Conservation (phyloP, 129 eudicot species). For the Pseudognaphalium luteoalbum region DNA sequence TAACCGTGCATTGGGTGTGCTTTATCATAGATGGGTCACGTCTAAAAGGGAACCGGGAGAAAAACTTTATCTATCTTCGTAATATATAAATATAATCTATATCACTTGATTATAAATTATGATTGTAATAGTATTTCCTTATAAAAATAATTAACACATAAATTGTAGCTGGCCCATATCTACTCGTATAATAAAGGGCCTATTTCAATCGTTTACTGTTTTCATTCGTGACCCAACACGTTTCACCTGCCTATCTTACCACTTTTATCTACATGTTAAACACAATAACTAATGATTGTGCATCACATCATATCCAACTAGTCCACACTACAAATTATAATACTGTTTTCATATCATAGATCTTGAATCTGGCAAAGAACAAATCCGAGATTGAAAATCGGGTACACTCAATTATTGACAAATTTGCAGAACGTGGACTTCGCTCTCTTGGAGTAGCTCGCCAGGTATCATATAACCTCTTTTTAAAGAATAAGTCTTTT, state of each 20-base stretch:
- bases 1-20: constrained; percentile 19
- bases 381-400: constrained; percentile 44
- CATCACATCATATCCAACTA: background rate
- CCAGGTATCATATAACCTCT: constrained; percentile 30
- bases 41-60: background rate
- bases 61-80: background rate
- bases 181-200: background rate
- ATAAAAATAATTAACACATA: background rate
- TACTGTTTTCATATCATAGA: constrained; percentile 25
- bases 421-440: constrained; percentile 62
- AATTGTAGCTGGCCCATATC: background rate
- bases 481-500: background rate
- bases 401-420: constrained; percentile 52
- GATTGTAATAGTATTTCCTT: background rate
- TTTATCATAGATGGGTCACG: background rate
- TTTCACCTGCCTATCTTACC: background rate
- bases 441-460: constrained; percentile 58
- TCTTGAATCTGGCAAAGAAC: constrained; percentile 43
- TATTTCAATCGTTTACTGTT: background rate
- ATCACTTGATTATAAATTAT: background rate
- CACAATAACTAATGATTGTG: background rate
- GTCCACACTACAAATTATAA: background rate
- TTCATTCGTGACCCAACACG: background rate
- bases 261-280: background rate
- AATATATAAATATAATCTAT: background rate